phyloP scores from a whole-genome alignment of 805 yeast genomes.

The Metschnikowia orientalis region DNA sequence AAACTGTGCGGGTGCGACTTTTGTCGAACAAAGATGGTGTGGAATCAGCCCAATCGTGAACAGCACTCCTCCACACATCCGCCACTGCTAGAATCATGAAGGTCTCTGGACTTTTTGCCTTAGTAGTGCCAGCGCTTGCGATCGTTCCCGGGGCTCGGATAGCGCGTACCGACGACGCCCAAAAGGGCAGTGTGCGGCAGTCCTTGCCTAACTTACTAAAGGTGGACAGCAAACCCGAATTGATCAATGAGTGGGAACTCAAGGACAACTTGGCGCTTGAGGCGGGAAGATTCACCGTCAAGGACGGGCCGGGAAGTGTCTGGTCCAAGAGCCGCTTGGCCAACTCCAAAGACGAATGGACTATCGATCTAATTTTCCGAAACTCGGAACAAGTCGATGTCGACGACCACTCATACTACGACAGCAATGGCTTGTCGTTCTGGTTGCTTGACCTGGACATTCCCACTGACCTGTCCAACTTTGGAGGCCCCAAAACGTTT shows the following conservation, averaged over 20 bases:
- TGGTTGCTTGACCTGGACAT: constrained; percentile 43
- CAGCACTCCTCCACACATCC: no score
- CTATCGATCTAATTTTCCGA: constrained; percentile 61
- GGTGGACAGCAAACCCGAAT: constrained; percentile 21
- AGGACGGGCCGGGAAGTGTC: constrained; percentile 39
- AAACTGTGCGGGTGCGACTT: no score
- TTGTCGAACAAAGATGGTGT: no score
- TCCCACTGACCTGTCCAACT: constrained; percentile 30
- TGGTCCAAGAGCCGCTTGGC: constrained; percentile 36
- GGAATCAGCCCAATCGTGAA: no score
- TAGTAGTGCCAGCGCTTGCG: constrained; percentile 11
- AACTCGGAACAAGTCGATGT: constrained; percentile 43
- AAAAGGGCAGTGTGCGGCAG: constrained; percentile 8
- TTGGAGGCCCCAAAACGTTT: constrained; percentile 51
- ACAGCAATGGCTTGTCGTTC: constrained; percentile 53
- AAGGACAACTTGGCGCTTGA: constrained; percentile 37
- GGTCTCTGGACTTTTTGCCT: constrained; percentile 3
- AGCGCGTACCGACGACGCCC: constrained; percentile 7
- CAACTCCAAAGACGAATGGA: constrained; percentile 38
- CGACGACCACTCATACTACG: constrained; percentile 24
- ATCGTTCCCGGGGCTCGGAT: constrained; percentile 16
- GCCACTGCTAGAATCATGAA: no score
- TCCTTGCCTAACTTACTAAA: constrained; percentile 39
- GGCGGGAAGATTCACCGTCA: constrained; percentile 48
- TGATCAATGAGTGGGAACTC: constrained; percentile 36